These are phyloP conservation scores for Myriosclerotinia scirpicola DNA, from an alignment of 2,329 filamentous ascomycete species.

Conservation along the genomic window DNA sequence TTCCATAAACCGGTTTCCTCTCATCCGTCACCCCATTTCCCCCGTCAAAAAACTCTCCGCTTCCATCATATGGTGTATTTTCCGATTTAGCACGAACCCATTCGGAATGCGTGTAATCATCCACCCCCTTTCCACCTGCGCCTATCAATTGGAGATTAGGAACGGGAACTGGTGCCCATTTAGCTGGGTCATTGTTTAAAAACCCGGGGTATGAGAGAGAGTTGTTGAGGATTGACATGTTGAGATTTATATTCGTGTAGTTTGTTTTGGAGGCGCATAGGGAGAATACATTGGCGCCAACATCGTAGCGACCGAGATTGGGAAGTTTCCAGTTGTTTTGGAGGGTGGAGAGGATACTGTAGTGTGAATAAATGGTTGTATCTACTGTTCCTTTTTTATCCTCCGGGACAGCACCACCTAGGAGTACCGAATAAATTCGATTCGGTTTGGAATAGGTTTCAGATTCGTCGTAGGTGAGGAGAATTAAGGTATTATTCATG, in stretches of 20 bases:
- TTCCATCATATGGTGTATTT: conserved; percentile 49
- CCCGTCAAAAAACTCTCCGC: conserved; percentile 47
- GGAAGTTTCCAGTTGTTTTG: conserved; percentile 48
- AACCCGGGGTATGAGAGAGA: conserved; percentile 47
- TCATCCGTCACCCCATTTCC: conserved; percentile 36
- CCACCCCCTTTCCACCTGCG: conserved; percentile 46
- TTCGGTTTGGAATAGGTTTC: conserved; percentile 54
- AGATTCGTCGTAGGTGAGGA: conserved; percentile 60
- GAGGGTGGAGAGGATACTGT: conserved; percentile 46
- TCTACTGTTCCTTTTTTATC: conserved; percentile 52
- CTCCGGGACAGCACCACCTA: conserved; percentile 54
- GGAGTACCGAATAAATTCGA: conserved; percentile 53
- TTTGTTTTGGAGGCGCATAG: conserved; percentile 38
- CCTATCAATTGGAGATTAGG: conserved; percentile 48
- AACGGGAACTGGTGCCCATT: conserved; percentile 42
- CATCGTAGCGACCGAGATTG: conserved; percentile 47
- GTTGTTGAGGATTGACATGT: conserved; percentile 46
- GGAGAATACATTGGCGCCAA: conserved; percentile 42
- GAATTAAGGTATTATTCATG: conserved; percentile 54
- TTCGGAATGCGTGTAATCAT: conserved; percentile 39
- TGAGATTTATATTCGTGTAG: conserved; percentile 33
- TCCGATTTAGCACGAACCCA: conserved; percentile 40
- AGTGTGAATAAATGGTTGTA: conserved; percentile 50
- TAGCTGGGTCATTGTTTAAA: conserved; percentile 42
- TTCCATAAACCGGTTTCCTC: conserved; percentile 45